A percentile compares a stretch with the other conserved stretches of the same genome.
These are phyloP conservation scores for Detonula confervacea DNA, from an alignment of 352 stramenopile genomes.

Conservation along the genomic window DNA sequence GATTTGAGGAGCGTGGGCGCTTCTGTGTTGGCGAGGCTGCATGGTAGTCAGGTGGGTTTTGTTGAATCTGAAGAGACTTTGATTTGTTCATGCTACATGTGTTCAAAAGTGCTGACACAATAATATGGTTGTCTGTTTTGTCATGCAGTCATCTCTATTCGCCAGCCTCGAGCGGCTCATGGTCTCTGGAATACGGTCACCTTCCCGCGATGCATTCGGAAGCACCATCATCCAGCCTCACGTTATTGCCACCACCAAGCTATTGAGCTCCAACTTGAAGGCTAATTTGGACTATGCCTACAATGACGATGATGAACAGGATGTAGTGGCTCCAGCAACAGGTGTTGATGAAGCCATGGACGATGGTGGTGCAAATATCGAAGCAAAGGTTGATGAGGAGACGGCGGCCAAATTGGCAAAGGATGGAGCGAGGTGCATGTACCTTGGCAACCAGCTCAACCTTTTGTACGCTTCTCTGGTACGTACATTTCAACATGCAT, in stretches of 20 bases:
- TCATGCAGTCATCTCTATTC: conserved; percentile 61
- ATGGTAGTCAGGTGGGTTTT: conserved; percentile 56
- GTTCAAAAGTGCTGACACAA: neutral
- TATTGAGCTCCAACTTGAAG: conserved; percentile 65
- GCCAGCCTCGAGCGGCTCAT: conserved; percentile 62
- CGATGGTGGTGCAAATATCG: too few relatives aligned
- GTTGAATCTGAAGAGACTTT: neutral
- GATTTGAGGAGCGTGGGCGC: conserved; percentile 71
- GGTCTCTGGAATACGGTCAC: conserved; percentile 59
- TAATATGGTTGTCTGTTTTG: neutral
- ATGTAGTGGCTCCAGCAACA: neutral
- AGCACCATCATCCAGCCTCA: conserved; percentile 49
- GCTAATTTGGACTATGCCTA: conserved; percentile 60
- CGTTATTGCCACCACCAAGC: conserved; percentile 48
- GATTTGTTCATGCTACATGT: neutral
- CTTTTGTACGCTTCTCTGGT: conserved; percentile 64
- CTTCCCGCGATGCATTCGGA: conserved; percentile 42
- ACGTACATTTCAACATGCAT: too few relatives aligned
- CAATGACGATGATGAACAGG: neutral
- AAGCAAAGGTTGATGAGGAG: conserved; percentile 4
- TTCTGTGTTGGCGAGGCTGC: conserved; percentile 75
- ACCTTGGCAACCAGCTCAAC: conserved; percentile 74
- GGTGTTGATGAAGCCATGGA: conserved; percentile 19
- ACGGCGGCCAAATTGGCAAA: conserved; percentile 13
- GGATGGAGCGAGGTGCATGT: conserved; percentile 71